Percentiles rank a stretch among this genome's conserved stretches.
phyloP scores from a whole-genome alignment of 2,329 filamentous ascomycete genomes.

The Ambrosiella xylebori region DNA sequence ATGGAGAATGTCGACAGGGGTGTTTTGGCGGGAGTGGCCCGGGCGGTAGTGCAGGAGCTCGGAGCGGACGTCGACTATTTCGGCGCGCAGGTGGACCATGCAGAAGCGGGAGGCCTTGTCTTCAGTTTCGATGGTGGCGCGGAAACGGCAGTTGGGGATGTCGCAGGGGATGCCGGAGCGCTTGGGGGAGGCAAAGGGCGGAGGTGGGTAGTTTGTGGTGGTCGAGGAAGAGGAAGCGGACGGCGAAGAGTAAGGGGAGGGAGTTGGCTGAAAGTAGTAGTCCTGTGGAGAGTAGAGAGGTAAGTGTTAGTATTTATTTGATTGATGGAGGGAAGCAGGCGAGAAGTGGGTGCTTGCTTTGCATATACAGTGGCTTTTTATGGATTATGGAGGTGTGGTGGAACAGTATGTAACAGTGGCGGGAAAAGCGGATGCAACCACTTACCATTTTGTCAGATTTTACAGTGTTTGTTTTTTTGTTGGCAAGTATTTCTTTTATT shows the following conservation, averaged over 20 bases:
- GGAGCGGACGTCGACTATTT: slow-evolving; percentile 1
- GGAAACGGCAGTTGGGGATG: slow-evolving; percentile 2
- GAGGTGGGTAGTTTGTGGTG: not conserved
- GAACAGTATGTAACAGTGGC: not conserved
- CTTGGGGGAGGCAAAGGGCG: not conserved
- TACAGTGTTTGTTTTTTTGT: not conserved
- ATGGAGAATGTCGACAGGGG: not conserved
- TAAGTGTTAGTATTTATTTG: slow-evolving; percentile 1
- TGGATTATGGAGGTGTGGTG: not conserved
- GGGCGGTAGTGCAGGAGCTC: slow-evolving; percentile 1
- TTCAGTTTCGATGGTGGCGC: slow-evolving; percentile 10
- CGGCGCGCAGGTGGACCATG: slow-evolving; percentile 7
- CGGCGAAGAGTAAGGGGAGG: not conserved
- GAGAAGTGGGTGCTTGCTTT: too few relatives aligned
- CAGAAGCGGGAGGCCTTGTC: slow-evolving; percentile 4
- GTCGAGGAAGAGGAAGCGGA: not conserved
- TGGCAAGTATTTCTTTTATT: not conserved
- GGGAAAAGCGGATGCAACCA: not conserved
- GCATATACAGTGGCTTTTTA: not conserved
- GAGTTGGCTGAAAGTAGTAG: not conserved
- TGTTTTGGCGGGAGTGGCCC: not conserved
- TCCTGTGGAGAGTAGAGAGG: not conserved
- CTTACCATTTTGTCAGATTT: not conserved
- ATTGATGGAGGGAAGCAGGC: not conserved
- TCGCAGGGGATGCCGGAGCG: not conserved